These are phyloP conservation scores for Cordia subcordata DNA, from an alignment of 257 asterid species.

Conservation along the genomic window DNA sequence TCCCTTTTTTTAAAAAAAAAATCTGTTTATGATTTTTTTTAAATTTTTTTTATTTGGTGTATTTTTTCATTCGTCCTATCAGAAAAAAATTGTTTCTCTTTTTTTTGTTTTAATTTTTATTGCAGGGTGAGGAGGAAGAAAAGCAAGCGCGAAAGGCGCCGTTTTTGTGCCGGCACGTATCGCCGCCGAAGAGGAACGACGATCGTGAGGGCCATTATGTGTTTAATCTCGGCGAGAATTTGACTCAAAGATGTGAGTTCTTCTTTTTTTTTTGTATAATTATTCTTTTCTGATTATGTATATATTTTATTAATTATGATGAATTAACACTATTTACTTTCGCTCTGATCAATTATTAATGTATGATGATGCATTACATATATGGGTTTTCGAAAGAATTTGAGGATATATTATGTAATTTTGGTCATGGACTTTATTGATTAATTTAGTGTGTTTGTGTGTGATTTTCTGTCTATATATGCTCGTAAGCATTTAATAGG, in stretches of 20 bases:
- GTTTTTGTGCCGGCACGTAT: slow-evolving; percentile 34
- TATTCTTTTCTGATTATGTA: too few species aligned
- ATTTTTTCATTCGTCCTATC: background rate
- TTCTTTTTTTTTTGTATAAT: slow-evolving; percentile 2
- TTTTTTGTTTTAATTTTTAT: background rate
- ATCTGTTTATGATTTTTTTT: background rate
- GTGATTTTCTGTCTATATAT: too few species aligned
- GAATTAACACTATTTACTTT: too few species aligned
- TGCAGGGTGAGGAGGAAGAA: slow-evolving; percentile 41
- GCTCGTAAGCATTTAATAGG: too few species aligned
- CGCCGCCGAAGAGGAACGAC: slow-evolving; percentile 73
- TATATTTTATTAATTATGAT: too few species aligned
- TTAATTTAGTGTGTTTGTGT: too few species aligned
- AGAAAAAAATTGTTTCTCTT: background rate
- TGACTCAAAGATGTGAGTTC: slow-evolving; percentile 69
- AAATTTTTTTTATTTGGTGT: background rate
- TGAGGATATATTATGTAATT: too few species aligned
- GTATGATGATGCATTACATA: too few species aligned
- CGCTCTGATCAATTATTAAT: too few species aligned
- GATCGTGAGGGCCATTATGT: slow-evolving; percentile 74
- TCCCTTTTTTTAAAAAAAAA: background rate
- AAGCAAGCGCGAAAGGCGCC: slow-evolving; percentile 29
- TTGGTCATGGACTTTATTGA: too few species aligned
- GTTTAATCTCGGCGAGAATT: slow-evolving; percentile 71
- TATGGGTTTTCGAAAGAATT: too few species aligned